Base-by-base conservation (phyloP, 2,329 filamentous ascomycete genomes). In the Diaporthe citrichinensis region DNA sequence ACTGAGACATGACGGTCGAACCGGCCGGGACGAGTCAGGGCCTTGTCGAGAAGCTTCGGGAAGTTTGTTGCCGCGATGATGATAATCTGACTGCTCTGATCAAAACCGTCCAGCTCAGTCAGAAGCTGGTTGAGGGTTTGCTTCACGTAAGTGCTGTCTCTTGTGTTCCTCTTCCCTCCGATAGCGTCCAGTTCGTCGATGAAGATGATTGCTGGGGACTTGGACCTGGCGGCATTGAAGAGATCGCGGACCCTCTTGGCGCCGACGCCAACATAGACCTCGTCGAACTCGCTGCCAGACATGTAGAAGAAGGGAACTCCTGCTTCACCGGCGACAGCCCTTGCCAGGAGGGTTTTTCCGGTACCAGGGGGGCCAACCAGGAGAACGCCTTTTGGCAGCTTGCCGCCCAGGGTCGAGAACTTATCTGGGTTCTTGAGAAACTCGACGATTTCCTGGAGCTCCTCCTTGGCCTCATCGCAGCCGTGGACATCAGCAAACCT, bases 291-390 rank as follows among this genome's bases (percentile, higher is more conserved):
- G 75, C 95, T 98, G 69, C 97, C 97, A 81, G 97, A 99, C 96
- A 99, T 98, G 90, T 98, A 99, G 89, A 98, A 99, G 89, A 99
- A 99, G 1, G 97, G 97, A 25, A 99, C 97, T 74, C 96, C 97
- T 72, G 97, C 96, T 87, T 99, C 97, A 71, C 97, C 97, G 65
- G 97, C 97, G 76, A 99, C 97, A 73, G 97, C 97, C 81, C 97
- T 93, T 78, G 97, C 97, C 77, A 99, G 91, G 55, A 99, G 91
- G 17, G 97, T 99, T 87, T 99, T 99, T 86, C 97, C 97, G 77
- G 97, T 99, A 87, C 97, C 97, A 71, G 97, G 97, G 82, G 97
- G 97, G 0, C 97, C 97, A 81, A 98, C 95, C 34, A 99, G 91
- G 69, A 99, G 90, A 76, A 99, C 95, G 88, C 97, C 97, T 86